Percentiles rank a stretch among this genome's conserved stretches.
Evolutionary conservation across 257 asterid genomes (phyloP).

Genomic region (Plantago major): DNA sequence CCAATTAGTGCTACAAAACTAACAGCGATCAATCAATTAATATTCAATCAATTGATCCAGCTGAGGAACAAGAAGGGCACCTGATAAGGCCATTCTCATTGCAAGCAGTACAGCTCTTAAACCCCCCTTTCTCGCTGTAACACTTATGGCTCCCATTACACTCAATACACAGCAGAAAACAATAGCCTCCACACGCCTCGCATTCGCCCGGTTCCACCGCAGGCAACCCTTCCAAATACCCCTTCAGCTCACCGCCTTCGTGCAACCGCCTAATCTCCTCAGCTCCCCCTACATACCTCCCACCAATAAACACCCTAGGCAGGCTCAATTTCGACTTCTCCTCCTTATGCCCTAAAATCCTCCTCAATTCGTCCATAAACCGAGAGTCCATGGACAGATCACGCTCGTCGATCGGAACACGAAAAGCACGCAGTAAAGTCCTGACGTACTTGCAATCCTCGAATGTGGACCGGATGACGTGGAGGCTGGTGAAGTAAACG

Average conservation of each 20-base stretch:
- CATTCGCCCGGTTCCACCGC: slow-evolving; percentile 58
- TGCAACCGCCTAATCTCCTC: slow-evolving; percentile 80
- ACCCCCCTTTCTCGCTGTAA: slow-evolving; percentile 68
- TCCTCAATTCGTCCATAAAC: slow-evolving; percentile 70
- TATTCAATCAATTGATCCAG: slow-evolving; percentile 14
- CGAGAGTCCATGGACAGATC: slow-evolving; percentile 80
- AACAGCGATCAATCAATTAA: background rate
- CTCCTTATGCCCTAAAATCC: slow-evolving; percentile 34
- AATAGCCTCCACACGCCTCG: slow-evolving; percentile 69
- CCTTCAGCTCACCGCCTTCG: slow-evolving; percentile 87
- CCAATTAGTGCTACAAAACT: background rate
- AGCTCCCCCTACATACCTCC: slow-evolving; percentile 87
- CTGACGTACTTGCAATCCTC: slow-evolving; percentile 76
- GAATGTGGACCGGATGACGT: slow-evolving; percentile 77
- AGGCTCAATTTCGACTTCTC: slow-evolving; percentile 48
- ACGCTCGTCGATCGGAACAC: slow-evolving; percentile 79
- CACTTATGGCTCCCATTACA: slow-evolving; percentile 84
- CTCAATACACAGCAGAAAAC: slow-evolving; percentile 65
- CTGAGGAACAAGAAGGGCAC: slow-evolving; percentile 85
- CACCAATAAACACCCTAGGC: slow-evolving; percentile 84
- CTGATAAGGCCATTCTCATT: slow-evolving; percentile 88
- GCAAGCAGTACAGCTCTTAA: slow-evolving; percentile 73
- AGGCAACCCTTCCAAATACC: slow-evolving; percentile 52
- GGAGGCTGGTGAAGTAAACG: slow-evolving; percentile 76
- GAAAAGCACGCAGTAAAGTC: slow-evolving; percentile 60